Percentiles rank a stretch among this genome's conserved stretches.
These are phyloP conservation scores for Mucuna pruriens DNA, from an alignment of 306 rosid species.

Conservation along the genomic window DNA sequence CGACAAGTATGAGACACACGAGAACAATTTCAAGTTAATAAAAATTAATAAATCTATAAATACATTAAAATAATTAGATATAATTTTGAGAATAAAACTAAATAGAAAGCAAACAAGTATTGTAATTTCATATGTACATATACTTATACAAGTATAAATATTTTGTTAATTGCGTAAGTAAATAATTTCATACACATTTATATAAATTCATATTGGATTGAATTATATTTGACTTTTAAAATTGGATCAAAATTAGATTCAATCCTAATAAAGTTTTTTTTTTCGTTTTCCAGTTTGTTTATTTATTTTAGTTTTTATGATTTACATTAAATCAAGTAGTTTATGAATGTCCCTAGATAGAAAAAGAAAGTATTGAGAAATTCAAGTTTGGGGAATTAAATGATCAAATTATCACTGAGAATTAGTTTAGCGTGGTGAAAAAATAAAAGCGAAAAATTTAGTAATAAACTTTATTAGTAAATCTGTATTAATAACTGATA, in stretches of 20 bases:
- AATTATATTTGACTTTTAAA: too few species aligned
- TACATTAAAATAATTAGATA: too few species aligned
- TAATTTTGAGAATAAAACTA: too few species aligned
- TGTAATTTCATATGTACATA: neutral
- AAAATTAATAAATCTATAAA: too few species aligned
- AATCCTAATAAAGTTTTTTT: neutral
- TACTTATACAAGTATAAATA: too few species aligned
- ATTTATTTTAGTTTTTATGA: neutral
- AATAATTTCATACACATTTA: neutral
- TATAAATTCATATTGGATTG: neutral
- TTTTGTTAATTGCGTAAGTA: neutral
- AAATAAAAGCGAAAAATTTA: neutral
- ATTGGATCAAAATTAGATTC: too few species aligned
- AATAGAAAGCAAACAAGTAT: neutral
- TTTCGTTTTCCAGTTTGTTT: too few species aligned
- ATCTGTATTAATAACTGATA: too few species aligned
- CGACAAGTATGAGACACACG: neutral
- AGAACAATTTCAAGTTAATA: neutral
- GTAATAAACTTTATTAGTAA: neutral
- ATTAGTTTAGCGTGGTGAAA: too few species aligned
- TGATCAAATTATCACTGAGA: neutral
- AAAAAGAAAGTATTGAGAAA: too few species aligned
- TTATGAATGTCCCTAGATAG: neutral
- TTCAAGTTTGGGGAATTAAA: too few species aligned
- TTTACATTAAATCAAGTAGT: too few species aligned